Evolutionary conservation across 2,329 filamentous ascomycete genomes (phyloP).

Genomic region (Davidsoniella neocaledoniae): DNA sequence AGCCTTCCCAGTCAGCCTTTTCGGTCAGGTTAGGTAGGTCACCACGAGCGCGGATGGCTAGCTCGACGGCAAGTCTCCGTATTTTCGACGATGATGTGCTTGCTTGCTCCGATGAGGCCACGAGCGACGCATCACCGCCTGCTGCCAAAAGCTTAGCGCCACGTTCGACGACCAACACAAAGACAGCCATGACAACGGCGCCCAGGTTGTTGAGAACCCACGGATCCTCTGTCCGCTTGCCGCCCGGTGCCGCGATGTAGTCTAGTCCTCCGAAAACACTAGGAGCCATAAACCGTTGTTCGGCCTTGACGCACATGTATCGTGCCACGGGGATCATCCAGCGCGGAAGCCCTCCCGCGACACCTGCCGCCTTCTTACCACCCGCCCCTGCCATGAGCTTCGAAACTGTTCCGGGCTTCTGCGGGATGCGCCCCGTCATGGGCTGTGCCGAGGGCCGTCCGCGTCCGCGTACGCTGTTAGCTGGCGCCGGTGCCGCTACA

Average conservation of each 20-base stretch:
- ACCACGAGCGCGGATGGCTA: slow-evolving; percentile 25
- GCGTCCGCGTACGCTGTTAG: background rate
- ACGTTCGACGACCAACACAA: slow-evolving; percentile 32
- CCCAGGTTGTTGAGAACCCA: slow-evolving; percentile 33
- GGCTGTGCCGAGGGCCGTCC: background rate
- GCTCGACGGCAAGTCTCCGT: slow-evolving; percentile 30
- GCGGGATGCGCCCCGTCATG: slow-evolving; percentile 23
- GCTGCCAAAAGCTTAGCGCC: slow-evolving; percentile 23
- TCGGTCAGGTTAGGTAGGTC: slow-evolving; percentile 26
- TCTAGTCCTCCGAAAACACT: slow-evolving; percentile 62
- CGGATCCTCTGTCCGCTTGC: slow-evolving; percentile 28
- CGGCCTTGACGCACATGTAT: slow-evolving; percentile 42
- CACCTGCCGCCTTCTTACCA: slow-evolving; percentile 18
- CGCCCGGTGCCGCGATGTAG: slow-evolving; percentile 29
- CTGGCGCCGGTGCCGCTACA: background rate
- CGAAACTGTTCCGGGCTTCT: slow-evolving; percentile 28
- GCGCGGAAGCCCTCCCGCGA: slow-evolving; percentile 28
- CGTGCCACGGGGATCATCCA: slow-evolving; percentile 59
- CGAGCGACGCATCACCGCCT: slow-evolving; percentile 20
- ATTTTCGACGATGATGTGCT: background rate
- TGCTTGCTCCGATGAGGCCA: slow-evolving; percentile 24
- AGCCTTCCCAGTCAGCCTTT: slow-evolving; percentile 36
- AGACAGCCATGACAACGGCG: slow-evolving; percentile 41
- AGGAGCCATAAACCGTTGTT: slow-evolving; percentile 44
- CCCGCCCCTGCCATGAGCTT: slow-evolving; percentile 23